Evolutionary conservation across 2,329 filamentous ascomycete species (phyloP), one percentile per base, ranked within the genome.

Genomic region (Lasiodiplodia gonubiensis): DNA sequence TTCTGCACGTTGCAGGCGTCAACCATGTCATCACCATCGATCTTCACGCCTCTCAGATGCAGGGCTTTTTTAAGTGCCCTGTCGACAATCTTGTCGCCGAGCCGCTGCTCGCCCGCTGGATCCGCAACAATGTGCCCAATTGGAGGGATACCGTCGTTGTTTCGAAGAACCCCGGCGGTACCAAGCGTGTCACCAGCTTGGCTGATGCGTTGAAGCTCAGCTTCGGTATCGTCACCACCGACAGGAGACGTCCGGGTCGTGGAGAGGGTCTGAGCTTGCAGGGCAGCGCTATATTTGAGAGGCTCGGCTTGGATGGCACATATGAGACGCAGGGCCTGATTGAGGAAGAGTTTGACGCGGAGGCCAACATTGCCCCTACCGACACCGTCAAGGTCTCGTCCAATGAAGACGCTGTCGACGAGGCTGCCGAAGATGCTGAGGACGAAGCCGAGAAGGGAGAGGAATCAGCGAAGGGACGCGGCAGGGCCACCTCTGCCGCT

Each of bases 1-100:
- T 98, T 60, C 89, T 99, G 72, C 88, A 92, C 69, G 92, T 99
- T 67, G 95, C 95, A 63, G 95, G 95, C 65, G 93, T 99, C 71
- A 93, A 97, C 81, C 95, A 99, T 83, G 92, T 99, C 78, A 94
- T 99, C 74, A 99, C 95, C 18, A 91, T 99, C 76, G 95, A 99
- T 77, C 86, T 99, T 35, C 95, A 99, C 82, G 87, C 88, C 75
- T 82, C 85, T n/a, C 95, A 98, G 83, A 98, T 98, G 93, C 95
- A 99, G 82, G 95, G 95, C 68, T 99, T 99, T 83, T 99, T 99
- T 86, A 92, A 92, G 76, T 97, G 94, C 73, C 95, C 95, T 0
- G 94, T 99, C 69, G 95, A 99, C 80, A 98, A 99, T 76, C 89
- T 99, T 64, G 93, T 97, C 74, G 95, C 95, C 63, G 95, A 99